Evolutionary conservation across 352 stramenopile genomes (phyloP).

Genomic region (Peronosclerospora sorghi): DNA sequence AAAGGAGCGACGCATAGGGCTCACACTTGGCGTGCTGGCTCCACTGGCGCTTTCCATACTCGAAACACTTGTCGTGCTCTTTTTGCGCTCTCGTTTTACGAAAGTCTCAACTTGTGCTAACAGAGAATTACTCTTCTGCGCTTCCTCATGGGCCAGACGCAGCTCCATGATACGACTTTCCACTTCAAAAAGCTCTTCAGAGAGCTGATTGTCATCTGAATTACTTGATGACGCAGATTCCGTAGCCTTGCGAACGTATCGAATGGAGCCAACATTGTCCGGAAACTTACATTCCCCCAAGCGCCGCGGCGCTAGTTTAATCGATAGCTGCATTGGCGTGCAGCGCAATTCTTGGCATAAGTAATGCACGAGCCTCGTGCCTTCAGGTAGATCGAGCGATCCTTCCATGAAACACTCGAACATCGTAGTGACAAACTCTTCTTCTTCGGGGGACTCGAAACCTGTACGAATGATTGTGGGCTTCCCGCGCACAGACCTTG

Average conservation of each 20-base stretch:
- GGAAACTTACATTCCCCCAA: conserved; percentile 47
- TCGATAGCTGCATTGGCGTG: conserved; percentile 44
- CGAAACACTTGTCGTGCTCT: conserved; percentile 16
- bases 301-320: conserved; percentile 51
- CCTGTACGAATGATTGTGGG: conserved; percentile 67
- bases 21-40: conserved; percentile 13
- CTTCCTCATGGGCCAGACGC: conserved; percentile 32
- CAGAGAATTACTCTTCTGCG: conserved; percentile 16
- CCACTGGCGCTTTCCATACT: conserved; percentile 16
- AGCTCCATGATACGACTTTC: conserved; percentile 38
- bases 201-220: conserved; percentile 21
- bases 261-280: conserved; percentile 43
- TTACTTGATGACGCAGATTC: conserved; percentile 5
- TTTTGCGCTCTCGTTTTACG: conserved; percentile 21
- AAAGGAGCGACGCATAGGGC: conserved; percentile 17
- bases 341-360: conserved; percentile 47
- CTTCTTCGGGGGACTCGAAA: conserved; percentile 55
- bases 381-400: conserved; percentile 35
- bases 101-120: background rate
- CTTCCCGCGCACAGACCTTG: conserved; percentile 23
- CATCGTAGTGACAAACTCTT: conserved; percentile 41
- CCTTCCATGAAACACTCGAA: conserved; percentile 61
- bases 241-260: conserved; percentile 28
- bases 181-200: conserved; percentile 38
- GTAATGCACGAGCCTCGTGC: conserved; percentile 44